Evolutionary conservation across 257 asterid species (phyloP).

Genomic region (Solanum dulcamara): DNA sequence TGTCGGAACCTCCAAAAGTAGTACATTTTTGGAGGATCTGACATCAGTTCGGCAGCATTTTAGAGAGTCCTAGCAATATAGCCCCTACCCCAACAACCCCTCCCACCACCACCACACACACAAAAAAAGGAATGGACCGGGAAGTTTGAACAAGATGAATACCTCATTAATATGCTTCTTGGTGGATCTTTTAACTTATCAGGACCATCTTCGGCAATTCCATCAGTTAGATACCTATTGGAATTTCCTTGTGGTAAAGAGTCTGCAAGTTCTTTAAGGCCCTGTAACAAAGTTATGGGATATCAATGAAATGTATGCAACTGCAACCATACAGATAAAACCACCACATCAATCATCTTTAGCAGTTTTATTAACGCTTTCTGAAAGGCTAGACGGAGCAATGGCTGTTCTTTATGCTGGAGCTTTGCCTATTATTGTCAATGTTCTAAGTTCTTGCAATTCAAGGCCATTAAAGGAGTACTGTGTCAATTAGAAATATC

Average conservation of each 20-base stretch:
- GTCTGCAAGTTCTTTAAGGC: conserved; percentile 58
- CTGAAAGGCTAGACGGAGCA: conserved; percentile 53
- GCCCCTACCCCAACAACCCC: neutral
- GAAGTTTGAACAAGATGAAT: neutral
- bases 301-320: neutral
- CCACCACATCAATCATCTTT: conserved; percentile 11
- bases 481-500: conserved; percentile 8
- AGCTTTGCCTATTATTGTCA: conserved; percentile 26
- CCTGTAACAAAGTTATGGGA: conserved; percentile 23
- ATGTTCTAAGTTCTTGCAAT: conserved; percentile 28
- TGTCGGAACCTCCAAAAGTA: too few species aligned
- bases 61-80: too few species aligned
- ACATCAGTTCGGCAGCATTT: too few species aligned
- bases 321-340: neutral
- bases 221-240: conserved; percentile 24
- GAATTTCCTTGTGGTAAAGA: conserved; percentile 14
- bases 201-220: conserved; percentile 13
- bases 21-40: too few species aligned
- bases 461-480: conserved; percentile 38
- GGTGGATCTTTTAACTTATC: conserved; percentile 17
- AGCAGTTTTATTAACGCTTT: conserved; percentile 48
- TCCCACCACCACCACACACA: too few species aligned
- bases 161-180: conserved; percentile 31
- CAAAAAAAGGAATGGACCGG: neutral
- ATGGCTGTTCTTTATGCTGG: conserved; percentile 40